Base-by-base conservation (phyloP, 495 filamentous ascomycete genomes). In the Amorphotheca resinae region DNA sequence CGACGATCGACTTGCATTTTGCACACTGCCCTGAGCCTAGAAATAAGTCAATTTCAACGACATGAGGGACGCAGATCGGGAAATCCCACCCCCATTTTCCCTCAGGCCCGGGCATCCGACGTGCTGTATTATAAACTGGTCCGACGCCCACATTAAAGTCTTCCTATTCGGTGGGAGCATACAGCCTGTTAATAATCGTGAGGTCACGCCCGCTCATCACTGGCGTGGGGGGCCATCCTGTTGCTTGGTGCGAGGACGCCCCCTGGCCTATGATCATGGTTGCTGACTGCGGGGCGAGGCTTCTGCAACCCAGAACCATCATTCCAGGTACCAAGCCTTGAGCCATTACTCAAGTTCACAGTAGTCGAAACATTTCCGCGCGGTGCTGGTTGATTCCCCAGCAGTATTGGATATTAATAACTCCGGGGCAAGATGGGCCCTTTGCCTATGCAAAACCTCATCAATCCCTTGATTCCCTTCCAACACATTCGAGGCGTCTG, bases 221-320 rank as follows among this genome's bases (percentile, higher is more conserved):
- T 16, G 38, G 41, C 48, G 48, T 51, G 48, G 52, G 52, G 52
- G 52, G 44, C 41, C n/a, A n/a, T n/a, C n/a, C n/a, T n/a, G n/a
- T n/a, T n/a, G n/a, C n/a, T n/a, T n/a, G n/a, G n/a, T 30, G 7
- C 9, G 16, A 9, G 30, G 22, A 22, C 33, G 42, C 48, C 43
- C 42, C n/a, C n/a, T n/a, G n/a, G n/a, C n/a, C n/a, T n/a, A n/a
- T n/a, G n/a, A n/a, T n/a, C n/a, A n/a, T n/a, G n/a, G 39, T 41
- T 39, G 52, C 52, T 55, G 48, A 55, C 48, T 51, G 48, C 48
- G 48, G 52, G 47, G 52, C 52, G 15, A 36, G 30, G 12, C 9
- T n/a, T 33, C 20, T 42, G 28, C 45, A 50, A 50, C 44, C 38
- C 51, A 48, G 43, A n/a, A n/a, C n/a, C n/a, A n/a, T n/a, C 43